These are phyloP conservation scores for Sporothrix variecibatus DNA, from an alignment of 2,329 filamentous ascomycete genomes.

Conservation along the genomic window DNA sequence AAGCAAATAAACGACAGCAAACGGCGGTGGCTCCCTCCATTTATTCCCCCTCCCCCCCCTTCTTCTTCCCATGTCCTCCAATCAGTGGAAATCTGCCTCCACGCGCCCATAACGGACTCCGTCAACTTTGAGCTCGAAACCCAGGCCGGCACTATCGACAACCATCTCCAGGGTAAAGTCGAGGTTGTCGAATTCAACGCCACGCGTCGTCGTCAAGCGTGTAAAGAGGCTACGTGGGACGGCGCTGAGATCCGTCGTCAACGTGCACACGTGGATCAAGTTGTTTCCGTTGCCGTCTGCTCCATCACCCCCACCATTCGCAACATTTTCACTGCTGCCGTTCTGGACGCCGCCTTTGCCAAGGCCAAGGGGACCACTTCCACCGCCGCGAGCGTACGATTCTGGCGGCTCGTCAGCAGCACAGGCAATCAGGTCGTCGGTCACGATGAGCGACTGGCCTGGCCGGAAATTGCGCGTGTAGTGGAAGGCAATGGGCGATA, in stretches of 20 bases:
- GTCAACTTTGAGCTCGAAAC: slow-evolving; percentile 78
- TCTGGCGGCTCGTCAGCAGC: slow-evolving; percentile 67
- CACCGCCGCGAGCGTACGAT: slow-evolving; percentile 51
- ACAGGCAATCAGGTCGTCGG: slow-evolving; percentile 77
- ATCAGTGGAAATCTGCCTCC: slow-evolving; percentile 72
- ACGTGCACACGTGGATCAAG: slow-evolving; percentile 72
- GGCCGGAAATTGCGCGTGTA: slow-evolving; percentile 84
- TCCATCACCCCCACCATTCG: slow-evolving; percentile 38
- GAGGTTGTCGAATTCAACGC: slow-evolving; percentile 78
- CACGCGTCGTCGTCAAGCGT: slow-evolving; percentile 72
- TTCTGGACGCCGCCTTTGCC: not conserved
- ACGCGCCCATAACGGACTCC: slow-evolving; percentile 75
- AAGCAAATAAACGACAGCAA: not conserved
- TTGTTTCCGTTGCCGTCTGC: slow-evolving; percentile 38
- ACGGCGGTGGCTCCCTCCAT: not conserved
- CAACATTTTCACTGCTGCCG: not conserved
- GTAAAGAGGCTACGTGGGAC: slow-evolving; percentile 75
- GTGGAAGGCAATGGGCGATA: slow-evolving; percentile 75
- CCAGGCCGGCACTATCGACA: slow-evolving; percentile 73
- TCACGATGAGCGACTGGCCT: slow-evolving; percentile 73
- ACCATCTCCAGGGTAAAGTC: slow-evolving; percentile 84
- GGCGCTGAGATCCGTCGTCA: slow-evolving; percentile 77
- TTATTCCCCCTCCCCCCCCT: not conserved
- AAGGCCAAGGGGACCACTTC: not conserved
- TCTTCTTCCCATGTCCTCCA: slow-evolving; percentile 28